These are phyloP conservation scores for Atkinsonella hypoxylon DNA, from an alignment of 2,329 filamentous ascomycete species.

Conservation along the genomic window DNA sequence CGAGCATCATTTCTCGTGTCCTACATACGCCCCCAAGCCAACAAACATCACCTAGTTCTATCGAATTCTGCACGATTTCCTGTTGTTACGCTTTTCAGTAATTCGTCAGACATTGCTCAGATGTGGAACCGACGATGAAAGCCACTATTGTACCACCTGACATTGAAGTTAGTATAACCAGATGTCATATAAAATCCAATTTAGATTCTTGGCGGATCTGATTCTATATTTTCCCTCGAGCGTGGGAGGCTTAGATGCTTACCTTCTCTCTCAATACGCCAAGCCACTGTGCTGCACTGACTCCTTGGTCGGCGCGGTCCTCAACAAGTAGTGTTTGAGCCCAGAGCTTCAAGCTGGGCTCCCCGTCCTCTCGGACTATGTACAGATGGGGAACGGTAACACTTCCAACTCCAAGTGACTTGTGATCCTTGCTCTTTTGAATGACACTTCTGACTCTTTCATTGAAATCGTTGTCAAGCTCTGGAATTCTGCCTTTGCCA, in stretches of 20 bases:
- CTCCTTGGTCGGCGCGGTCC: conserved; percentile 85
- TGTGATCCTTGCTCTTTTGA: conserved; percentile 83
- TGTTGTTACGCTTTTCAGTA: background rate
- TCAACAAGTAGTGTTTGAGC: conserved; percentile 92
- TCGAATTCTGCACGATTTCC: background rate
- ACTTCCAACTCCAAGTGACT: conserved; percentile 77
- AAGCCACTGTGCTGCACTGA: conserved; percentile 90
- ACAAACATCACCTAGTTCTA: background rate
- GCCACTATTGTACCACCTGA: conserved; percentile 4
- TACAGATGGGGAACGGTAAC: conserved; percentile 90
- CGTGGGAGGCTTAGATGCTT: conserved; percentile 5
- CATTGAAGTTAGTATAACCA: background rate
- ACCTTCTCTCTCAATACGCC: conserved; percentile 92
- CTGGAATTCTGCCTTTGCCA: conserved; percentile 77
- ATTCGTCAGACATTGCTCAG: background rate
- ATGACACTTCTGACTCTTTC: conserved; percentile 83
- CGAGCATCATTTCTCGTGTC: background rate
- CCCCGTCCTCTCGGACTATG: conserved; percentile 86
- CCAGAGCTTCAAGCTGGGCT: conserved; percentile 91
- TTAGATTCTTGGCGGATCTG: background rate
- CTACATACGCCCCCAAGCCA: background rate
- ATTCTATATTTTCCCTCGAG: background rate
- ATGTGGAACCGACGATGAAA: background rate
- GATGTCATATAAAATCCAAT: background rate
- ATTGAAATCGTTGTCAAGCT: conserved; percentile 92